These are phyloP conservation scores for Rhodotorula sp. DNA, from an alignment of 1,284 basidiomycete species.

Conservation along the genomic window DNA sequence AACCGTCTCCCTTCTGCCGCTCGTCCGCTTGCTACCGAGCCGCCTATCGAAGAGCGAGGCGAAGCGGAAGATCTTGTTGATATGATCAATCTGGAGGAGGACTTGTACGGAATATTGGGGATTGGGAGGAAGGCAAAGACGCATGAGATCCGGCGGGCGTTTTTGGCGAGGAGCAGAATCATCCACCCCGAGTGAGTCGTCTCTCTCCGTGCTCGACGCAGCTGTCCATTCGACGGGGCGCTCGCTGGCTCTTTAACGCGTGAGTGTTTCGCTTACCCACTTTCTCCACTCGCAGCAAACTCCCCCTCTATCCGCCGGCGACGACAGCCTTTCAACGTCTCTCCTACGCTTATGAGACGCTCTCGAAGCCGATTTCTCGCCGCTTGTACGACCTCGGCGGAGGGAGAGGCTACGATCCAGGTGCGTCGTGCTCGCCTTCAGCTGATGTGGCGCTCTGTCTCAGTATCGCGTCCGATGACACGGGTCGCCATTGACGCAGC, in stretches of 20 bases:
- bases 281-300: slow-evolving; percentile 60
- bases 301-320: slow-evolving; percentile 67
- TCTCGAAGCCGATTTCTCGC: slow-evolving; percentile 68
- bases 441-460: neutral
- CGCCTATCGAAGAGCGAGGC: neutral
- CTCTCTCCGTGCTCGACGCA: neutral
- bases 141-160: slow-evolving; percentile 72
- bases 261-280: neutral
- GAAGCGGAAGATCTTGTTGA: slow-evolving; percentile 43
- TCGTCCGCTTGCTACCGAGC: neutral
- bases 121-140: slow-evolving; percentile 57
- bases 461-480: neutral
- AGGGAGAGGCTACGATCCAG: slow-evolving; percentile 40
- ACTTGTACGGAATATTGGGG: slow-evolving; percentile 73
- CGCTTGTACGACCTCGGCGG: slow-evolving; percentile 64
- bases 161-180: slow-evolving; percentile 67
- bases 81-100: slow-evolving; percentile 59
- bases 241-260: neutral
- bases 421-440: slow-evolving; percentile 8
- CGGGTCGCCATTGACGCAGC: neutral
- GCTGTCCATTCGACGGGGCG: neutral
- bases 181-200: slow-evolving; percentile 77
- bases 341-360: slow-evolving; percentile 74
- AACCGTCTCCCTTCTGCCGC: slow-evolving; percentile 4
- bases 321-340: slow-evolving; percentile 82